Evolutionary conservation across 129 eudicot genomes (phyloP).

Genomic region (Heracleum sosnowskyi): DNA sequence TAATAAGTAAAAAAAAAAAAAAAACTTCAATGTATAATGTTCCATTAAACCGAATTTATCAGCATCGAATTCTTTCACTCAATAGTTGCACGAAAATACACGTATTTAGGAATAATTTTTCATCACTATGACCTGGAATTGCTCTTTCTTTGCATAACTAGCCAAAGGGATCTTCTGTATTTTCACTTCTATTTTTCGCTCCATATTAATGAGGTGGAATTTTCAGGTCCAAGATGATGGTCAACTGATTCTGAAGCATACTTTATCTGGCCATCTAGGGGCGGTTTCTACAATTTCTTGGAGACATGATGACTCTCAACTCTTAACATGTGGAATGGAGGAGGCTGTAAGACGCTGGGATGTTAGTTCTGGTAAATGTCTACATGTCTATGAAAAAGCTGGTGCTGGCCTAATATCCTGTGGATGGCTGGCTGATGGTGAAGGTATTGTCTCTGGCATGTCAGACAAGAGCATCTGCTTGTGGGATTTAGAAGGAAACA

Average conservation of each 20-base stretch:
- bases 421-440: constrained; percentile 37
- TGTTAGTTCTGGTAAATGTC: constrained; percentile 28
- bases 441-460: constrained; percentile 23
- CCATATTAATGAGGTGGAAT: background rate
- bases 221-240: constrained; percentile 21
- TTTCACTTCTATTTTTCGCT: background rate
- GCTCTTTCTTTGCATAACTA: background rate
- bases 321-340: constrained; percentile 36
- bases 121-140: background rate
- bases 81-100: background rate
- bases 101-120: background rate
- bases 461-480: constrained; percentile 29
- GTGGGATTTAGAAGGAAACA: constrained; percentile 42
- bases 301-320: constrained; percentile 35
- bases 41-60: background rate
- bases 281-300: constrained; percentile 30
- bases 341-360: constrained; percentile 37
- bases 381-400: constrained; percentile 20
- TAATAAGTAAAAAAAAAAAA: too few relatives aligned
- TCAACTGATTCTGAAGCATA: constrained; percentile 19
- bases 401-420: constrained; percentile 31
- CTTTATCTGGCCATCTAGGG: constrained; percentile 24
- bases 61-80: background rate
- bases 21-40: background rate
- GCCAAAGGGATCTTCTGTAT: background rate